Percentiles rank a stretch among this genome's conserved stretches.
These are phyloP conservation scores for Eremochloa ophiuroides DNA, from an alignment of 176 grass and related monocot species.

Conservation along the genomic window DNA sequence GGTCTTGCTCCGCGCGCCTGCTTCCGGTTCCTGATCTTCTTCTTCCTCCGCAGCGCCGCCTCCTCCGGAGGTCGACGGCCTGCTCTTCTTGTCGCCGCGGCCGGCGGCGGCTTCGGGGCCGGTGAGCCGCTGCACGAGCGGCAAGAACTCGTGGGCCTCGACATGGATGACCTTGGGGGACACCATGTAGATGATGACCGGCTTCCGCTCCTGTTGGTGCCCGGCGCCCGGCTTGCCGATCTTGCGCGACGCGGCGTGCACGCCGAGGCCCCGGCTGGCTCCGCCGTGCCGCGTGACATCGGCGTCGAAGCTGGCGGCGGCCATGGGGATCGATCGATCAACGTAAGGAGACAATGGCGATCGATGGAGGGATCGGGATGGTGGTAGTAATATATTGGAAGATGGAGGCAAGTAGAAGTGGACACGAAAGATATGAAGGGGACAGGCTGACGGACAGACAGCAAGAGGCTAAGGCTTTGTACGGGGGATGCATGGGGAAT, in stretches of 20 bases:
- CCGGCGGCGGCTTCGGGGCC: conserved; percentile 34
- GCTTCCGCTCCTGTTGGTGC: conserved; percentile 43
- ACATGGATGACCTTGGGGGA: conserved; percentile 87
- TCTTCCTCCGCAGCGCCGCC: not conserved
- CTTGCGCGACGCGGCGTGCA: conserved; percentile 60
- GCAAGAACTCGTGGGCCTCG: conserved; percentile 84
- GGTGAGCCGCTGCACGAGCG: conserved; percentile 84
- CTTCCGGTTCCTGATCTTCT: not conserved
- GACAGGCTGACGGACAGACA: conserved; percentile 31
- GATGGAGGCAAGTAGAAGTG: conserved; percentile 24
- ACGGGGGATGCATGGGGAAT: not conserved
- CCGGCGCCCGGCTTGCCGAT: conserved; percentile 36
- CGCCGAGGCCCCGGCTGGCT: conserved; percentile 28
- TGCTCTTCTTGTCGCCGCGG: not conserved
- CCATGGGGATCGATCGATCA: conserved; percentile 29
- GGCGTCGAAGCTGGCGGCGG: conserved; percentile 34
- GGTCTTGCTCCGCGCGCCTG: not conserved
- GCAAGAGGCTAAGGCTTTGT: conserved; percentile 32
- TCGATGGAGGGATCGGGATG: not conserved
- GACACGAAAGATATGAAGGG: conserved; percentile 21
- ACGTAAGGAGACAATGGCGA: not conserved
- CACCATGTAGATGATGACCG: conserved; percentile 88
- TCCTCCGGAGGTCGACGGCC: not conserved
- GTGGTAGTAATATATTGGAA: not conserved
- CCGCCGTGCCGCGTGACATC: conserved; percentile 13